Evolutionary conservation across 208 protist species (phyloP).

Genomic region (Naegleria gruberi): DNA sequence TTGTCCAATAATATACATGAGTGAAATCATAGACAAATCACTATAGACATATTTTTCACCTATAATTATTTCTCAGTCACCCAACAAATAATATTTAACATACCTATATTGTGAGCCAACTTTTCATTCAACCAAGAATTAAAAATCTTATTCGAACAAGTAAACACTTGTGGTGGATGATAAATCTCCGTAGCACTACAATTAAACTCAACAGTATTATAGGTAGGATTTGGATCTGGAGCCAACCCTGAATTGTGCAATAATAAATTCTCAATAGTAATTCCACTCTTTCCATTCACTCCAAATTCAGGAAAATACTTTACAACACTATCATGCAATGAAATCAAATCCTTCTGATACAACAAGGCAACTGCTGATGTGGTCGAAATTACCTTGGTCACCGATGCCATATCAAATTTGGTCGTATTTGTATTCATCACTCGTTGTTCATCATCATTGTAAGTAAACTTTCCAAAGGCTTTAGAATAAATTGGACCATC

Average conservation of each 20-base stretch:
- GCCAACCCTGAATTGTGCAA: constrained; percentile 49
- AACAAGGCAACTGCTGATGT: constrained; percentile 46
- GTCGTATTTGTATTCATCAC: constrained; percentile 30
- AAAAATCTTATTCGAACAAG: constrained; percentile 42
- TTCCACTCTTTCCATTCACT: background rate
- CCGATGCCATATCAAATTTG: constrained; percentile 48
- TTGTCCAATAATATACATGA: constrained; percentile 48
- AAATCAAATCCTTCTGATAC: constrained; percentile 47
- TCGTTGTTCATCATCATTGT: too few species aligned
- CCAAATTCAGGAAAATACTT: background rate
- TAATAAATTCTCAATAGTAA: background rate
- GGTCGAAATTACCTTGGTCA: constrained; percentile 39
- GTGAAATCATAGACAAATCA: constrained; percentile 52
- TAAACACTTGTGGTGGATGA: constrained; percentile 40
- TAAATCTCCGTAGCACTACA: constrained; percentile 34
- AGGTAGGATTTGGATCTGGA: constrained; percentile 50
- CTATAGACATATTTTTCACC: constrained; percentile 47
- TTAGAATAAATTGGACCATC: background rate
- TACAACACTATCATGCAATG: constrained; percentile 33
- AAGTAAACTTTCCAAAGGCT: background rate
- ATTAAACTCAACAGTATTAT: constrained; percentile 38
- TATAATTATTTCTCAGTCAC: constrained; percentile 32
- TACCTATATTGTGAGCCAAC: constrained; percentile 37
- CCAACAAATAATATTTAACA: too few species aligned
- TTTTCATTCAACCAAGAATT: constrained; percentile 38